A percentile compares a stretch with the other conserved stretches of the same genome.
Evolutionary conservation across 306 rosid genomes (phyloP).

Genomic region (cucumber (Cucumis sativus)): Cucumber_9930_V3 NC_026655.2:24563501-24564000

Average conservation of each 20-base stretch:
- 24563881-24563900: constrained; percentile 45
- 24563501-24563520: neutral
- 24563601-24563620: neutral
- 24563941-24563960: neutral
- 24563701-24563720: neutral
- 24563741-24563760: neutral
- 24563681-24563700: neutral
- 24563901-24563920: neutral
- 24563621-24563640: neutral
- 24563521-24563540: neutral
- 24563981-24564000: neutral
- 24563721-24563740: neutral
- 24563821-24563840: constrained; percentile 38
- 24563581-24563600: neutral
- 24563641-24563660: neutral
- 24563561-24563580: neutral
- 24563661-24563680: neutral
- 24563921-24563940: neutral
- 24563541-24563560: neutral
- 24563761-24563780: neutral
- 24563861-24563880: constrained; percentile 68
- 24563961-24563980: neutral
- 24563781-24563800: constrained; percentile 56
- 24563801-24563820: constrained; percentile 76
- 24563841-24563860: constrained; percentile 36